Evolutionary conservation across 1,284 basidiomycete species (phyloP).

Genomic region (Peniophora sp.): DNA sequence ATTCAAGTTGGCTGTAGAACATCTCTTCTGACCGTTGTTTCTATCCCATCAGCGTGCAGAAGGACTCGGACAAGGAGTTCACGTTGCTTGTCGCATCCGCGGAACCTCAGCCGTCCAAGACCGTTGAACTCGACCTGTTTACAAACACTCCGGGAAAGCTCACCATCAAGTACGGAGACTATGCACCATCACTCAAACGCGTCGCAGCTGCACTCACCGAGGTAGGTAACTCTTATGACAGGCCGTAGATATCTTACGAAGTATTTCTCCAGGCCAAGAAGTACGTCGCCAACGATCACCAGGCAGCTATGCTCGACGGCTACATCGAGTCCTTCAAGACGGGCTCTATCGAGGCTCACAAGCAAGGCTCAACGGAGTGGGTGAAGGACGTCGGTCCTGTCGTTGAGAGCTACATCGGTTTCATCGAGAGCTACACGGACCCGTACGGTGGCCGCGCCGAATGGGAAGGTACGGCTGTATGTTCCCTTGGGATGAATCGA

Average conservation of each 20-base stretch:
- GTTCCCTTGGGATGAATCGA: neutral
- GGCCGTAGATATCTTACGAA: neutral
- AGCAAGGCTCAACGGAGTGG: constrained; percentile 70
- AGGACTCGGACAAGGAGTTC: constrained; percentile 52
- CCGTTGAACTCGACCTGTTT: constrained; percentile 37
- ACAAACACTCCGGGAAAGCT: constrained; percentile 39
- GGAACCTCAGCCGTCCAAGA: constrained; percentile 26
- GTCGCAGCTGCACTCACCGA: constrained; percentile 51
- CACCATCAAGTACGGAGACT: constrained; percentile 68
- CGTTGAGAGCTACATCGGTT: constrained; percentile 82
- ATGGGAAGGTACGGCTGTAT: constrained; percentile 64
- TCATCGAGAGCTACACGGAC: constrained; percentile 68
- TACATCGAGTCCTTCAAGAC: constrained; percentile 77
- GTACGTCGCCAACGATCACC: constrained; percentile 65
- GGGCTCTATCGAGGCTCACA: constrained; percentile 73
- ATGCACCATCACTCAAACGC: constrained; percentile 45
- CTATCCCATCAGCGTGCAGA: constrained; percentile 46
- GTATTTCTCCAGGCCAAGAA: constrained; percentile 49
- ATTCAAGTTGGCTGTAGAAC: constrained; percentile 2
- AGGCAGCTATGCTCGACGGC: constrained; percentile 64
- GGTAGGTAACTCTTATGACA: constrained; percentile 27
- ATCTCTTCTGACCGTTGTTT: neutral
- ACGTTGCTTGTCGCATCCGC: constrained; percentile 69
- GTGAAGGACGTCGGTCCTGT: constrained; percentile 80
- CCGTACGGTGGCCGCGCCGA: constrained; percentile 79